A percentile compares a stretch with the other conserved stretches of the same genome.
These are phyloP conservation scores for Globisporangium ultimum DNA, from an alignment of 352 stramenopile species.

Conservation along the genomic window DNA sequence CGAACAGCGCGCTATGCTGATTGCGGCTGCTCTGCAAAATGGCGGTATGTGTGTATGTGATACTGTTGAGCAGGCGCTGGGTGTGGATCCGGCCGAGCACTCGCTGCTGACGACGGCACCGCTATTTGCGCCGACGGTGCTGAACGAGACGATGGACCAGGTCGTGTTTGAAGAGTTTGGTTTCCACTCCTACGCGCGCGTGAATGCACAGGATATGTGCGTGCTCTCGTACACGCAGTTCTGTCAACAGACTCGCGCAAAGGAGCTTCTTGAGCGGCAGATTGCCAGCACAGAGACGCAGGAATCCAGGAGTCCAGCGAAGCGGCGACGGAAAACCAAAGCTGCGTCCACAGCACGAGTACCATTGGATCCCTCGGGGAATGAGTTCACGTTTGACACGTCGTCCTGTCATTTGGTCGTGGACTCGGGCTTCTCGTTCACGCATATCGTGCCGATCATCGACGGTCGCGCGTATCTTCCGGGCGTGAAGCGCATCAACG, in stretches of 20 bases:
- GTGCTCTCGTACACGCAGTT: slow-evolving; percentile 56
- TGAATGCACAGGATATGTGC: slow-evolving; percentile 54
- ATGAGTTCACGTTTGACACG: slow-evolving; percentile 27
- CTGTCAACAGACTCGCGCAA: slow-evolving; percentile 14
- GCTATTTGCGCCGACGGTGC: slow-evolving; percentile 42
- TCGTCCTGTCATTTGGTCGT: slow-evolving; percentile 82
- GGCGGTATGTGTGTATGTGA: background rate
- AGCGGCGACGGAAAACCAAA: slow-evolving; percentile 18
- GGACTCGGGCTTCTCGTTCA: slow-evolving; percentile 95
- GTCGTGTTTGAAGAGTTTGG: slow-evolving; percentile 79
- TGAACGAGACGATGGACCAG: slow-evolving; percentile 75
- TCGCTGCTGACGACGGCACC: slow-evolving; percentile 59
- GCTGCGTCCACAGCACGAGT: background rate
- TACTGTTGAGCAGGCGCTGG: slow-evolving; percentile 29
- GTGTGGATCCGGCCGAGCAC: slow-evolving; percentile 43
- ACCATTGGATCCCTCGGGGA: background rate
- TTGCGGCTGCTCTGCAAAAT: background rate
- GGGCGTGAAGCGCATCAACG: slow-evolving; percentile 79
- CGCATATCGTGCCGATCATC: slow-evolving; percentile 91
- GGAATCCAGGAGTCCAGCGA: slow-evolving; percentile 1
- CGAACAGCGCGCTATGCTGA: background rate
- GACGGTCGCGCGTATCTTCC: slow-evolving; percentile 43
- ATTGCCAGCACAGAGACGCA: too few relatives aligned
- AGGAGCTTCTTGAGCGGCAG: slow-evolving; percentile 2
- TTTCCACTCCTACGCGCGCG: slow-evolving; percentile 50